A percentile compares a stretch with the other conserved stretches of the same genome.
Evolutionary conservation across 441 rosid species (phyloP).

Genomic region (Populus hybrid): DNA sequence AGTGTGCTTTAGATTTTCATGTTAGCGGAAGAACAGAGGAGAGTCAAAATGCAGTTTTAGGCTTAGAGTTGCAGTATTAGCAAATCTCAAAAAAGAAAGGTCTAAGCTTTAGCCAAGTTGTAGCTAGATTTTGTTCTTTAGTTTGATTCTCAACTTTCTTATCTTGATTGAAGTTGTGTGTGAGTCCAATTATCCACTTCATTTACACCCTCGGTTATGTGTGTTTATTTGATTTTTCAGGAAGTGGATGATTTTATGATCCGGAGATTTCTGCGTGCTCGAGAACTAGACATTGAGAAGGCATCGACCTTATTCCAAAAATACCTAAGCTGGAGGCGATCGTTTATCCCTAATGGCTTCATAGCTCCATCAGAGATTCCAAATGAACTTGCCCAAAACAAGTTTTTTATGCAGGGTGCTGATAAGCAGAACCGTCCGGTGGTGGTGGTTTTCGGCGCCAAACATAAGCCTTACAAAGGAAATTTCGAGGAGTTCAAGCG

Average conservation of each 20-base stretch:
- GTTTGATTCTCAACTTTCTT: neutral
- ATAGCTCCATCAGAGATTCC: slow-evolving; percentile 51
- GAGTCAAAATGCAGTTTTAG: neutral
- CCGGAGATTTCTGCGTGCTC: slow-evolving; percentile 81
- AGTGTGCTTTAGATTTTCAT: neutral
- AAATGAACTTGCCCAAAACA: slow-evolving; percentile 60
- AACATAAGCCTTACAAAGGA: slow-evolving; percentile 61
- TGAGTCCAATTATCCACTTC: neutral
- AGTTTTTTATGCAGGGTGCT: slow-evolving; percentile 64
- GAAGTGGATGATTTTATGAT: slow-evolving; percentile 74
- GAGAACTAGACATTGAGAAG: slow-evolving; percentile 81
- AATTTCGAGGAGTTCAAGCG: slow-evolving; percentile 69
- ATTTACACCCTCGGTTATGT: neutral
- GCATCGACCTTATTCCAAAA: slow-evolving; percentile 65
- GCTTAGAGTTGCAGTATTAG: neutral
- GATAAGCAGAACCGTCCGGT: slow-evolving; percentile 74
- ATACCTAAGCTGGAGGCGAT: slow-evolving; percentile 64
- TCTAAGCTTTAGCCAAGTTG: neutral
- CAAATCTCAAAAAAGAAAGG: neutral
- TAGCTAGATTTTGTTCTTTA: neutral
- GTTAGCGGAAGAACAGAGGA: neutral
- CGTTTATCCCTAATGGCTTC: slow-evolving; percentile 52
- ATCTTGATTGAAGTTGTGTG: neutral
- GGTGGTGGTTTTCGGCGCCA: slow-evolving; percentile 44
- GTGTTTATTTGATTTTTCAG: slow-evolving; percentile 27